phyloP scores from a whole-genome alignment of 352 stramenopile species.

The Phytopythium vexans region DNA sequence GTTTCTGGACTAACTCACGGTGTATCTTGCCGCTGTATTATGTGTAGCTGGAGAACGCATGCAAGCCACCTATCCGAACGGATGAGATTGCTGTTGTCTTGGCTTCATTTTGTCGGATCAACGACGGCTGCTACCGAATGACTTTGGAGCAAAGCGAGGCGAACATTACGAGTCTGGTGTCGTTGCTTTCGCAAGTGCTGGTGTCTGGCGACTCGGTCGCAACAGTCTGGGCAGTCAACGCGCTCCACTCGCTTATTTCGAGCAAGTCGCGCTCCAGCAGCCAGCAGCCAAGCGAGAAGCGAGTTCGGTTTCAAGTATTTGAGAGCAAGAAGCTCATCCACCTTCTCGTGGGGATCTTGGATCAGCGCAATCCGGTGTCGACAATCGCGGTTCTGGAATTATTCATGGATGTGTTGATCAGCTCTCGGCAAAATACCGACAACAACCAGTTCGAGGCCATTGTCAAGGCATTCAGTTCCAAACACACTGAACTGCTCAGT shows the following conservation, averaged over 20 bases:
- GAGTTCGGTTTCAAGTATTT: slow-evolving; percentile 54
- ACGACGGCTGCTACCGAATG: slow-evolving; percentile 69
- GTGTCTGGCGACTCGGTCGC: slow-evolving; percentile 47
- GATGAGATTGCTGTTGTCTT: slow-evolving; percentile 69
- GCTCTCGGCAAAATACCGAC: slow-evolving; percentile 59
- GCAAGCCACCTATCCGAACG: slow-evolving; percentile 55
- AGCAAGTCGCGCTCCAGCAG: slow-evolving; percentile 41
- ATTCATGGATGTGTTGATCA: slow-evolving; percentile 57
- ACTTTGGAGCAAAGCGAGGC: slow-evolving; percentile 43
- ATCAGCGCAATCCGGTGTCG: slow-evolving; percentile 41
- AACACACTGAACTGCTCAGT: slow-evolving; percentile 44
- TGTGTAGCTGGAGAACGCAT: slow-evolving; percentile 54
- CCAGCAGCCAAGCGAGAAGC: slow-evolving; percentile 49
- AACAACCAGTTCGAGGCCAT: slow-evolving; percentile 75
- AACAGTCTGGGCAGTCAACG: slow-evolving; percentile 56
- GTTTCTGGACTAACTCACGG: slow-evolving; percentile 2
- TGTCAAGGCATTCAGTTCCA: slow-evolving; percentile 57
- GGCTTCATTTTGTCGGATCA: slow-evolving; percentile 68
- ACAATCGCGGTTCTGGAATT: slow-evolving; percentile 61
- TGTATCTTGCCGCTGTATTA: neutral
- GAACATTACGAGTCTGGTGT: slow-evolving; percentile 33
- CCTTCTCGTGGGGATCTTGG: slow-evolving; percentile 46
- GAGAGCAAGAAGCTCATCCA: slow-evolving; percentile 64
- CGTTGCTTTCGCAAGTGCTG: slow-evolving; percentile 42
- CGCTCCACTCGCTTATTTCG: slow-evolving; percentile 56